Conservation (phyloP, 73 alveolate species). For the Symbiodinium pilosum region DNA sequence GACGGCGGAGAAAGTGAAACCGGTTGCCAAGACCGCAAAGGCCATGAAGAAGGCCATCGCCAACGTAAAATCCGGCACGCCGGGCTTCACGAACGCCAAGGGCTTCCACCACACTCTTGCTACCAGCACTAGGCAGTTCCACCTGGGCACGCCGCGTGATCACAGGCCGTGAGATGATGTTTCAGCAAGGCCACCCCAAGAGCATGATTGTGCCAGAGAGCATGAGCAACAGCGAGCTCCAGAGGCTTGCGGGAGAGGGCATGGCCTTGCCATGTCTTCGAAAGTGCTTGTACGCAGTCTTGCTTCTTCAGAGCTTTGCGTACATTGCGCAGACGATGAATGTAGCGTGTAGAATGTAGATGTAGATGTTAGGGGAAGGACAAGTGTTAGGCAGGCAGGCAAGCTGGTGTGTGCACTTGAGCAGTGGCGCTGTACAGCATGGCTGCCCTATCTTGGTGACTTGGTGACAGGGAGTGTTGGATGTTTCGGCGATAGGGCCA, state of each 20-base stretch:
- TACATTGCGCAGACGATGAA: no score
- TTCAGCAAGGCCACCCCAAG: neutral
- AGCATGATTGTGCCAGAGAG: neutral
- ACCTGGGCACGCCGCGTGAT: neutral
- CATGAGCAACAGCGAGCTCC: neutral
- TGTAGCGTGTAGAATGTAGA: no score
- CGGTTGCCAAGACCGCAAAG: neutral
- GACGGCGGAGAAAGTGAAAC: neutral
- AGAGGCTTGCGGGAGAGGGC: neutral
- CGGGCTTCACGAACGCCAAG: neutral
- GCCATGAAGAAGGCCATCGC: neutral
- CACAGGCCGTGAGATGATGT: neutral
- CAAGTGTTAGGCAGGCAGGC: no score
- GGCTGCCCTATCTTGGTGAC: no score
- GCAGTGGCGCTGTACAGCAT: no score
- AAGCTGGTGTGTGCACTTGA: no score
- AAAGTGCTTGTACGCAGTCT: neutral
- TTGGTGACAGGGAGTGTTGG: no score
- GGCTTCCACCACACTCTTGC: neutral
- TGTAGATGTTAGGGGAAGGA: no score
- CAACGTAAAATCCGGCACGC: neutral
- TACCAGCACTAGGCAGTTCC: neutral
- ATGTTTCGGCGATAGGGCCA: no score
- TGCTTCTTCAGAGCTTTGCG: no score
- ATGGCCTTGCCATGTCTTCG: neutral